These are phyloP conservation scores for Neonectria magnoliae DNA, from an alignment of 2,329 filamentous ascomycete genomes.

Conservation along the genomic window DNA sequence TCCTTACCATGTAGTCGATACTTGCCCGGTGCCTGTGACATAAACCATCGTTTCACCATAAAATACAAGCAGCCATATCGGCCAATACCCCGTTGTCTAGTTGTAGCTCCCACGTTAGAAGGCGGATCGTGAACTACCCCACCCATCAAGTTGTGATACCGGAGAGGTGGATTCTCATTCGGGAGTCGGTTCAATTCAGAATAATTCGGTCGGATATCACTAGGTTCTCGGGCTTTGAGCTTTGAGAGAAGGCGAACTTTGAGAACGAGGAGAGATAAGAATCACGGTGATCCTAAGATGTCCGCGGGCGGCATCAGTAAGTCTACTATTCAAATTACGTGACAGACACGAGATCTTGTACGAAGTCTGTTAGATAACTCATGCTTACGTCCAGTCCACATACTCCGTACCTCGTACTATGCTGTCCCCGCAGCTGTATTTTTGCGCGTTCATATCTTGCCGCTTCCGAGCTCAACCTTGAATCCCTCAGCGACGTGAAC, in stretches of 20 bases:
- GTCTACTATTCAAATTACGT: neutral
- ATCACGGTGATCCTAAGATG: constrained; percentile 18
- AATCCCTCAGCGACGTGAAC: neutral
- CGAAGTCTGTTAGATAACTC: no score
- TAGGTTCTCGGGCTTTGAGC: neutral
- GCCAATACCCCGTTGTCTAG: neutral
- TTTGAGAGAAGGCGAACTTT: neutral
- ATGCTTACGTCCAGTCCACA: no score
- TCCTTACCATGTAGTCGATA: neutral
- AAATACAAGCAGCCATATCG: neutral
- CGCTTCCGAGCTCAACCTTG: constrained; percentile 23
- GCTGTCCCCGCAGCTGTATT: neutral
- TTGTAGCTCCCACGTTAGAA: neutral
- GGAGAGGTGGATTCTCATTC: constrained; percentile 2
- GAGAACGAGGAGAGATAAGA: neutral
- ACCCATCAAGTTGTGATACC: constrained; percentile 7
- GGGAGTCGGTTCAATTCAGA: constrained; percentile 16
- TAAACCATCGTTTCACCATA: neutral
- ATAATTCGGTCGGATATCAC: neutral
- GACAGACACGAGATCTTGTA: no score
- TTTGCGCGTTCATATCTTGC: constrained; percentile 21
- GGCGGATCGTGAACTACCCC: neutral
- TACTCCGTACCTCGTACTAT: no score
- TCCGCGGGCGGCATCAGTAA: constrained; percentile 30
- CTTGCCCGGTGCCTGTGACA: neutral